phyloP scores from a whole-genome alignment of 23 red algal species.

The Cyanidioschyzon merolae region DNA sequence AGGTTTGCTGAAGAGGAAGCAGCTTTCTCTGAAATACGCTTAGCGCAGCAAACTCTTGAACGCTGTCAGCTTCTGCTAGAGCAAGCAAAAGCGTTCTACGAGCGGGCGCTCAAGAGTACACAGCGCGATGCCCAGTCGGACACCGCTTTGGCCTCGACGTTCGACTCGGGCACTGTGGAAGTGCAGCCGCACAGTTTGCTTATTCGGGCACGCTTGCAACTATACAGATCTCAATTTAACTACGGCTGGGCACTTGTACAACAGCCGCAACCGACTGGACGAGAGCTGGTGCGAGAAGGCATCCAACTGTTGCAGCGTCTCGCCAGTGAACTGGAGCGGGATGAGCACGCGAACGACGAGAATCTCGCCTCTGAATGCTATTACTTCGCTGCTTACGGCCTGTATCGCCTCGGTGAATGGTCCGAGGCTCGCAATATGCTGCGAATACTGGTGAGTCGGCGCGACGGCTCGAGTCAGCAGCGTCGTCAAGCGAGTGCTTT shows the following conservation, averaged over 20 bases:
- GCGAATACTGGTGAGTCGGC: background rate
- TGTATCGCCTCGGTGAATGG: background rate
- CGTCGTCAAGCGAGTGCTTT: background rate
- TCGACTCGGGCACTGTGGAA: background rate
- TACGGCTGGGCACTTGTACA: slow-evolving; percentile 1
- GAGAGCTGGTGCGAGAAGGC: background rate
- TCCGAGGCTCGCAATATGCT: background rate
- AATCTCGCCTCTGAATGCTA: background rate
- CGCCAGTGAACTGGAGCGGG: background rate
- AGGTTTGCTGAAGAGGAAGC: background rate
- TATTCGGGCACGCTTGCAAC: background rate
- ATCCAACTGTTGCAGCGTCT: background rate
- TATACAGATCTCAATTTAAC: background rate
- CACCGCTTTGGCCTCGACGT: background rate
- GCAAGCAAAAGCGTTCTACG: background rate
- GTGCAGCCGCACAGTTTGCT: background rate
- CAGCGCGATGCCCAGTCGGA: background rate
- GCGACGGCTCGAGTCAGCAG: background rate
- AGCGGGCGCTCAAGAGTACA: background rate
- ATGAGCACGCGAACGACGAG: background rate
- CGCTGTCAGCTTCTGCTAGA: background rate
- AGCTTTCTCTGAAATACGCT: background rate
- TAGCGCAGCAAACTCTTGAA: background rate
- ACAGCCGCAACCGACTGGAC: background rate
- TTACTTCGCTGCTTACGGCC: background rate